Evolutionary conservation across 768 basidiomycete species (phyloP).

Genomic region (Pleurotus citrinopileatus): DNA sequence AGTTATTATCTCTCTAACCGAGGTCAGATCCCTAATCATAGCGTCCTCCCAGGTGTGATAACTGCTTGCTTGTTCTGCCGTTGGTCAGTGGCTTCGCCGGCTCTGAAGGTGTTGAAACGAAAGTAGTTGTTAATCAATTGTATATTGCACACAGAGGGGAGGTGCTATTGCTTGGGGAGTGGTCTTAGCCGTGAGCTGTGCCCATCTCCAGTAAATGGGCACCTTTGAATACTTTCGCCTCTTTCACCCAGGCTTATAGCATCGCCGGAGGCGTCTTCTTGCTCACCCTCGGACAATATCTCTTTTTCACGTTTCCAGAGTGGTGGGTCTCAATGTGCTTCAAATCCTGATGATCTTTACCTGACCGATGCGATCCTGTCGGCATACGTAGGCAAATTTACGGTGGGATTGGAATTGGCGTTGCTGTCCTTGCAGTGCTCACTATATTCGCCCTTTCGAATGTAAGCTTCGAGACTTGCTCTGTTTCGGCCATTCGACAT

Average conservation of each 20-base stretch:
- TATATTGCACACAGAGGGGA: conserved; percentile 42
- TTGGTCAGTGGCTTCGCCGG: conserved; percentile 50
- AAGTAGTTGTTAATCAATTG: conserved; percentile 23
- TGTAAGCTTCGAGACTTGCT: conserved; percentile 34
- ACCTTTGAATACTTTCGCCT: not conserved
- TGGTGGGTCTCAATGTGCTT: conserved; percentile 38
- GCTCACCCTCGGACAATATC: conserved; percentile 55
- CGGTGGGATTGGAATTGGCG: conserved; percentile 58
- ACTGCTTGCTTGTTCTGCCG: conserved; percentile 71
- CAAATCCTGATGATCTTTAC: conserved; percentile 26
- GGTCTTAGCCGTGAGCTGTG: conserved; percentile 51
- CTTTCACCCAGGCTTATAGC: conserved; percentile 56
- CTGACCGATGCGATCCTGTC: not conserved
- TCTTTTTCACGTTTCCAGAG: conserved; percentile 66
- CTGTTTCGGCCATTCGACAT: conserved; percentile 15
- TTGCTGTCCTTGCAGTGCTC: conserved; percentile 49
- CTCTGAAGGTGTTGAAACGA: conserved; percentile 19
- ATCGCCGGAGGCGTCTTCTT: conserved; percentile 64
- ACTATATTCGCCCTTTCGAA: conserved; percentile 61
- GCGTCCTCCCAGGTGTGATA: conserved; percentile 69
- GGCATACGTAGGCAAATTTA: conserved; percentile 55
- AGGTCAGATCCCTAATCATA: conserved; percentile 10
- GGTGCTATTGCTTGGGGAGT: conserved; percentile 73
- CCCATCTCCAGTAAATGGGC: conserved; percentile 6
- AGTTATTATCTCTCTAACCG: conserved; percentile 21